Evolutionary conservation across 805 yeast species (phyloP).

Genomic region (Torulaspora quercuum): DNA sequence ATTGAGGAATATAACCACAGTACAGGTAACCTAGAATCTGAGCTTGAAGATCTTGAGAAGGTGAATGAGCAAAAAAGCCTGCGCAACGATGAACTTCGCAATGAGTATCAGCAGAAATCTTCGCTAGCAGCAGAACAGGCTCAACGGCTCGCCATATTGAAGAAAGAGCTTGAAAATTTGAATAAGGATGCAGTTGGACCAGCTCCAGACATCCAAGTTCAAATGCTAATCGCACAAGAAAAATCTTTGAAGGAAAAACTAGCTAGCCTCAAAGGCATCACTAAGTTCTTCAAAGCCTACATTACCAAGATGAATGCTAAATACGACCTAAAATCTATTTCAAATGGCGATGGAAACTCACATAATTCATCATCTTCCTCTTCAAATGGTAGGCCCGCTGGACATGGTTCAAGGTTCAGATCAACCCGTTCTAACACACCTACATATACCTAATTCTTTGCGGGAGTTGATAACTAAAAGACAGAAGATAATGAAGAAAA

Average conservation of each 20-base stretch:
- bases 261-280: constrained; percentile 15
- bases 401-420: constrained; percentile 18
- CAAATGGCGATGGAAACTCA: constrained; percentile 9
- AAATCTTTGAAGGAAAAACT: constrained; percentile 15
- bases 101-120: constrained; percentile 45
- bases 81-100: constrained; percentile 37
- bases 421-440: constrained; percentile 25
- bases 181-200: constrained; percentile 36
- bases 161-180: constrained; percentile 28
- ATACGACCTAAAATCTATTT: constrained; percentile 14
- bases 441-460: constrained; percentile 13
- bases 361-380: constrained; percentile 12
- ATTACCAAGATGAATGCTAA: constrained; percentile 22
- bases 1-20: constrained; percentile 3
- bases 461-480: too few relatives aligned
- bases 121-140: constrained; percentile 48
- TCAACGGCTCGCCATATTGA: constrained; percentile 24
- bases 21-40: constrained; percentile 17
- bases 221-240: constrained; percentile 14
- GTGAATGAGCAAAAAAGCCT: constrained; percentile 40
- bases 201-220: constrained; percentile 31
- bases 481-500: too few relatives aligned
- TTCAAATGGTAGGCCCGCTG: constrained; percentile 14
- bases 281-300: constrained; percentile 23
- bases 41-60: constrained; percentile 49